Conservation (phyloP, 148 eudicot species). For the Chenopodium quinoa region DNA sequence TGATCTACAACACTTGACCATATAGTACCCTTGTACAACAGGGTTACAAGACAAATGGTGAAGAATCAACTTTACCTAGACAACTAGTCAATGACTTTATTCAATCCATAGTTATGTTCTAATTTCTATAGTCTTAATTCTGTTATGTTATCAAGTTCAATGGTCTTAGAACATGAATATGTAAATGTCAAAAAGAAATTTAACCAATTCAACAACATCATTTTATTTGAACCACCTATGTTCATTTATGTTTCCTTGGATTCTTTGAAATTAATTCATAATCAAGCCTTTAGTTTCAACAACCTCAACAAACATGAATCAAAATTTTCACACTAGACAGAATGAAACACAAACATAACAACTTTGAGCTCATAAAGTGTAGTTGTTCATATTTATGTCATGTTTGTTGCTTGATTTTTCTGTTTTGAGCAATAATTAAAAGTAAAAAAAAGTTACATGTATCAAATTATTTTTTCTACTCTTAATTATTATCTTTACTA, state of each 20-base stretch:
- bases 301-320: conserved; percentile 30
- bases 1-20: no score
- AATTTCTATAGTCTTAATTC: no score
- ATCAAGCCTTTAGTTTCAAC: conserved; percentile 27
- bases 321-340: background rate
- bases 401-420: background rate
- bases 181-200: conserved; percentile 24
- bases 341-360: conserved; percentile 7
- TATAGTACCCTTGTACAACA: no score
- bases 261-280: background rate
- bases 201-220: conserved; percentile 16
- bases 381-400: background rate
- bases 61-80: background rate
- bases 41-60: no score
- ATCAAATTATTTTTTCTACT: no score
- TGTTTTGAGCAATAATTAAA: background rate
- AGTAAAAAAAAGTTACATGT: no score
- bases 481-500: no score
- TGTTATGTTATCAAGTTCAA: no score
- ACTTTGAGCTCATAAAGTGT: background rate
- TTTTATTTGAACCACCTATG: conserved; percentile 17
- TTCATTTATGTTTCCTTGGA: conserved; percentile 18
- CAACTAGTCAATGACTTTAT: background rate
- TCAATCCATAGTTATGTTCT: no score
- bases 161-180: background rate